Percentiles rank a stretch among this genome's conserved stretches.
Conservation (phyloP, 164 flowering plant species). For the Stephania japonica region DNA sequence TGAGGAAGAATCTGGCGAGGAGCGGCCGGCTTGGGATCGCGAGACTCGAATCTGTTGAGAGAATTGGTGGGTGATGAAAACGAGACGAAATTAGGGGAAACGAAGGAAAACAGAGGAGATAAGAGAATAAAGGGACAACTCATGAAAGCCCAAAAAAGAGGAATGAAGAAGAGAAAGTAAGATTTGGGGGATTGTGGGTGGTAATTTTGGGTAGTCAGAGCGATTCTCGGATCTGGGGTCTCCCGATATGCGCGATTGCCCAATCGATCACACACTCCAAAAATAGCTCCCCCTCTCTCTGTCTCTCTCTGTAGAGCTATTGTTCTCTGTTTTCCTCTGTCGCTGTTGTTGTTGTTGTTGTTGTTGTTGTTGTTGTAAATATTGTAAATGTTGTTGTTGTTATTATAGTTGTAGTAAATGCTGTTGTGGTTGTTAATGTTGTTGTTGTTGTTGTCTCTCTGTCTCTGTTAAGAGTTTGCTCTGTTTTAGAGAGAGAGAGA, state of each 20-base stretch:
- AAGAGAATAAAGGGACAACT: background rate
- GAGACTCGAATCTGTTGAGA: background rate
- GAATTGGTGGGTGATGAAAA: background rate
- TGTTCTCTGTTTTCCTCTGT: background rate
- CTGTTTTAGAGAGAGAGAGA: background rate
- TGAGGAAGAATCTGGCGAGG: background rate
- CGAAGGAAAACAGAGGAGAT: background rate
- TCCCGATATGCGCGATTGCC: conserved; percentile 14
- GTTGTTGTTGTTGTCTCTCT: too few species aligned
- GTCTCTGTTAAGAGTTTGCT: background rate
- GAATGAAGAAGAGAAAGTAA: background rate
- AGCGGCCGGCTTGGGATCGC: conserved; percentile 4
- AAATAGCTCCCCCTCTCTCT: background rate
- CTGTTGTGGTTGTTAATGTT: too few species aligned
- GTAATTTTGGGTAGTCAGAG: conserved; percentile 4
- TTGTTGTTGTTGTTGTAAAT: too few species aligned
- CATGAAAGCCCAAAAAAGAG: background rate
- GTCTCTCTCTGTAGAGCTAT: background rate
- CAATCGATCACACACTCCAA: conserved; percentile 5
- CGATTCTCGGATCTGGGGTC: conserved; percentile 16
- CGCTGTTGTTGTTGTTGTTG: too few species aligned
- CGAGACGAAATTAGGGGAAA: background rate
- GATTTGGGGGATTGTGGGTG: background rate
- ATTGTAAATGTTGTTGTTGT: too few species aligned
- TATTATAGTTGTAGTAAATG: too few species aligned